Evolutionary conservation across 768 basidiomycete species (phyloP), one percentile per base, ranked within the genome.

Genomic region (Trametes coccinea): DNA sequence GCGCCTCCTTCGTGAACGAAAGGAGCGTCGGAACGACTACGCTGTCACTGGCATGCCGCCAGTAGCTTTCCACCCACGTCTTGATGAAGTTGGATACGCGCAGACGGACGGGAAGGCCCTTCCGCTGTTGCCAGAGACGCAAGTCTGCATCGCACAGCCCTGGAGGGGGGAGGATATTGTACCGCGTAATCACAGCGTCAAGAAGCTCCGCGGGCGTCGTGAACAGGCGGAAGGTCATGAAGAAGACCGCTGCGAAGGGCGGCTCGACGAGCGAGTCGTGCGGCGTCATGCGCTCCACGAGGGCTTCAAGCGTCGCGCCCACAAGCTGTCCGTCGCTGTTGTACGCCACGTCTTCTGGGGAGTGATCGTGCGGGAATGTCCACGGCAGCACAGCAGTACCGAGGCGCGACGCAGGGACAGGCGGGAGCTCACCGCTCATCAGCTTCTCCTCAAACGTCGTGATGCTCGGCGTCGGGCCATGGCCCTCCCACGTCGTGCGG

Each of bases 251-350:
- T 13, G 89, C 83, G 73, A 98, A 95, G 0, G 87, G 85, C 16
- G 90, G 80, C 69, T 98, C 95, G 56, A 94, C 93, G 46, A 95
- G 84, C 60, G 87, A 88, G 70, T 94, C 93, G 70, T 97, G 93
- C 4, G 95, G 94, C 17, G 96, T 96, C 88, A 98, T 90, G 77
- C 93, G 95, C 77, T 96, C 95, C n/a, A 98, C 89, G 45, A 99
- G 79, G 1, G 89, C 95, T 16, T 82, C 82, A 62, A 99, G 79
- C 4, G 93, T 94, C 2, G 94, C 97, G 27, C 94, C 95, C 9
- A 95, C 90, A 17, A 98, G 85, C 64, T 86, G 84, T 2, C 95
- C 95, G 11, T 98, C 95, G 47, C 82, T 81, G 72, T 95, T 97
- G 79, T 93, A 95, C 4, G 89, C 85, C 51, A 96, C 90, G 69